These are phyloP conservation scores for Fusarium guadeloupense DNA, from an alignment of 2,329 filamentous ascomycete species.

Conservation along the genomic window DNA sequence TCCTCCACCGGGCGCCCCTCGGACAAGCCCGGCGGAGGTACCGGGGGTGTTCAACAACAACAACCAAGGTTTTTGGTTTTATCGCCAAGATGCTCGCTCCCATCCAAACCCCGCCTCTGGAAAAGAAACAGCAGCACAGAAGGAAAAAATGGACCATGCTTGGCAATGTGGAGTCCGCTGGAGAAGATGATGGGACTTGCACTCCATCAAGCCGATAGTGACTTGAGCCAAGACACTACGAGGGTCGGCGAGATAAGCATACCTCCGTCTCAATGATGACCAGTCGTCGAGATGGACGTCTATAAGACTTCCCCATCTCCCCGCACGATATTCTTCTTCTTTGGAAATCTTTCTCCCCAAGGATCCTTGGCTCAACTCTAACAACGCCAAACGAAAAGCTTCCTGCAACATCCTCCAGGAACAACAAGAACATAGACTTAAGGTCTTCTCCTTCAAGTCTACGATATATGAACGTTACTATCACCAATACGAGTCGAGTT, in stretches of 20 bases:
- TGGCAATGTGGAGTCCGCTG: slow-evolving; percentile 38
- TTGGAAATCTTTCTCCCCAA: slow-evolving; percentile 19
- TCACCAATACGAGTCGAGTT: slow-evolving; percentile 8
- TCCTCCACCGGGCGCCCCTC: slow-evolving; percentile 20
- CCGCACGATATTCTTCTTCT: slow-evolving; percentile 17
- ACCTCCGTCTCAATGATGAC: slow-evolving; percentile 11
- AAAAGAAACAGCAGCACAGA: slow-evolving; percentile 35
- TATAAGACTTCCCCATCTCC: slow-evolving; percentile 40
- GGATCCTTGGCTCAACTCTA: slow-evolving; percentile 26
- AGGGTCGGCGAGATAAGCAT: slow-evolving; percentile 32
- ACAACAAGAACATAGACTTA: slow-evolving; percentile 34
- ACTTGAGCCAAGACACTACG: slow-evolving; percentile 22
- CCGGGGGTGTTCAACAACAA: slow-evolving; percentile 35
- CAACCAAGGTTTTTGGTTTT: slow-evolving; percentile 35
- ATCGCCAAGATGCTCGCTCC: slow-evolving; percentile 39
- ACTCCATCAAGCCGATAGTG: slow-evolving; percentile 25
- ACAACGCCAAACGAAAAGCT: slow-evolving; percentile 37
- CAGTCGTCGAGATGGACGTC: slow-evolving; percentile 19
- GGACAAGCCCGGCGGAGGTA: slow-evolving; percentile 28
- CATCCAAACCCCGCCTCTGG: slow-evolving; percentile 39
- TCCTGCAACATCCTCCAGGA: slow-evolving; percentile 34
- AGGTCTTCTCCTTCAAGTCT: slow-evolving; percentile 7
- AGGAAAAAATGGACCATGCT: slow-evolving; percentile 38
- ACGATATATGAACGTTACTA: slow-evolving; percentile 4
- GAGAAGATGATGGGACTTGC: slow-evolving; percentile 21